A percentile compares a stretch with the other conserved stretches of the same genome.
phyloP scores from a whole-genome alignment of 164 flowering plant genomes.

The Chloranthus sessilifolius region DNA sequence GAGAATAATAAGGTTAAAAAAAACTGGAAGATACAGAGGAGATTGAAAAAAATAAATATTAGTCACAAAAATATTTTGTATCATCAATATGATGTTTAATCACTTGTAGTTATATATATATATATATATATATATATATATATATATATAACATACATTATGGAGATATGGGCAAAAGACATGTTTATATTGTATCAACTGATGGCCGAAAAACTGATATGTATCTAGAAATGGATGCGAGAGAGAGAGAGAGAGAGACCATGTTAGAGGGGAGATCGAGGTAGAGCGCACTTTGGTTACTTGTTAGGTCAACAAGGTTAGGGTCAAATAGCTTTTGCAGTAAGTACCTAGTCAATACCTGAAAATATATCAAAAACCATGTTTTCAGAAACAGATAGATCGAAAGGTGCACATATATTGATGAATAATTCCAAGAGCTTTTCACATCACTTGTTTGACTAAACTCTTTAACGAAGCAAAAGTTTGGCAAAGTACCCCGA shows the following conservation, averaged over 20 bases:
- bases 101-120: no score
- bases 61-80: no score
- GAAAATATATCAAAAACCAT: slow-evolving; percentile 4
- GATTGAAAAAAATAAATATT: no score
- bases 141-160: no score
- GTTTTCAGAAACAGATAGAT: not conserved
- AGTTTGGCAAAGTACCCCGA: not conserved
- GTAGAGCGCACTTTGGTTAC: slow-evolving; percentile 51
- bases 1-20: no score
- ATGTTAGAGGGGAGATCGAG: slow-evolving; percentile 94
- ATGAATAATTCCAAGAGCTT: not conserved
- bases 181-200: no score
- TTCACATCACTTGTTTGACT: not conserved
- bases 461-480: not conserved
- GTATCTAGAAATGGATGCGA: no score
- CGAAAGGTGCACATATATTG: not conserved
- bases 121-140: no score
- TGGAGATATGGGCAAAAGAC: no score
- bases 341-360: slow-evolving; percentile 70
- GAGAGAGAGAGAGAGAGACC: slow-evolving; percentile 46
- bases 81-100: no score
- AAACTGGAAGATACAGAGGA: no score
- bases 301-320: slow-evolving; percentile 45
- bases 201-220: no score
- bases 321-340: slow-evolving; percentile 86